phyloP scores from a whole-genome alignment of 108 stramenopile genomes.

The Cylindrotheca fusiformis region DNA sequence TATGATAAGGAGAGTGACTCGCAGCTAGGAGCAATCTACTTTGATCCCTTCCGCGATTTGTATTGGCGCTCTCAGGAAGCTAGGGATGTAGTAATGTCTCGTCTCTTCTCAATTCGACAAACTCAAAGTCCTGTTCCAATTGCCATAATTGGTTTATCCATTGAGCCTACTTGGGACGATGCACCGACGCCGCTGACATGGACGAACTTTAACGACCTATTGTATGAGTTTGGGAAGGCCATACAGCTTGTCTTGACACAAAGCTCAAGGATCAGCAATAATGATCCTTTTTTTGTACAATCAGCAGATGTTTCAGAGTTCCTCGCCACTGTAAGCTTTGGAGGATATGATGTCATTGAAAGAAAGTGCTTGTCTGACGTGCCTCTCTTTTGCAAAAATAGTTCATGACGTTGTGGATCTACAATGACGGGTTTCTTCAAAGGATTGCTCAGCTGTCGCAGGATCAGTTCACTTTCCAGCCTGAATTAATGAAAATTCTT shows the following conservation, averaged over 20 bases:
- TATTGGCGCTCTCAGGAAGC: slow-evolving; percentile 21
- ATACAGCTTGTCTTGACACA: slow-evolving; percentile 11
- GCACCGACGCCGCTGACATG: slow-evolving; percentile 8
- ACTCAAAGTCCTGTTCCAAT: slow-evolving; percentile 6
- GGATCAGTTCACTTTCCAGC: slow-evolving; percentile 8
- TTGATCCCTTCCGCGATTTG: slow-evolving; percentile 16
- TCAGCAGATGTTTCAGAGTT: slow-evolving; percentile 15
- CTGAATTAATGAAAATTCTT: slow-evolving; percentile 5
- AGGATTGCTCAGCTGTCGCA: slow-evolving; percentile 18
- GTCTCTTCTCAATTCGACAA: neutral
- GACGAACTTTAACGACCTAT: neutral
- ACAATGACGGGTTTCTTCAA: slow-evolving; percentile 27
- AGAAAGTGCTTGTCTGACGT: neutral
- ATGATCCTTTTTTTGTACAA: neutral
- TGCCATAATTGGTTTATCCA: slow-evolving; percentile 9
- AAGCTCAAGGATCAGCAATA: neutral
- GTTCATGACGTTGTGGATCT: slow-evolving; percentile 24
- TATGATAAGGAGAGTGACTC: slow-evolving; percentile 9
- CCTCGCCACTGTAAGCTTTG: slow-evolving; percentile 8
- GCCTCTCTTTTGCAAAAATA: neutral
- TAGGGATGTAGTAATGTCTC: slow-evolving; percentile 4
- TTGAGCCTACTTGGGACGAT: slow-evolving; percentile 19
- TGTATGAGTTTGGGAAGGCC: slow-evolving; percentile 17
- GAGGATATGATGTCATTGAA: neutral
- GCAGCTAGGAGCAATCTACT: slow-evolving; percentile 16